A percentile compares a stretch with the other conserved stretches of the same genome.
Evolutionary conservation across 208 protist genomes (phyloP).

Genomic region (Wallacemonas sp.): DNA sequence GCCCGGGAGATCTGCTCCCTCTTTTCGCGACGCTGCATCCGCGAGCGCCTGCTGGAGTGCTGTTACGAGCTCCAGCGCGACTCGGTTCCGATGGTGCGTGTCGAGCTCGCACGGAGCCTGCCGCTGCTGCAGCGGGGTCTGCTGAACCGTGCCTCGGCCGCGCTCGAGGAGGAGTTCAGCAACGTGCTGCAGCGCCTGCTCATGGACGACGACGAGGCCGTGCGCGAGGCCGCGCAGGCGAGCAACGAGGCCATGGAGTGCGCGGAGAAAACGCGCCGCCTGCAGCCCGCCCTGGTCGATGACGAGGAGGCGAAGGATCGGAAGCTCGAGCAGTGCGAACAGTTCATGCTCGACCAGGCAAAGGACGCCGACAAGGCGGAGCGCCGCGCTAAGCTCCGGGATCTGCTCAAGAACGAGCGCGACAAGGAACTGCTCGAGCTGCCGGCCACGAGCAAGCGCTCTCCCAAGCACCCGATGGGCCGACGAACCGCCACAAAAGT

Average conservation of each 20-base stretch:
- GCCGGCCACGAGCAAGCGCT: constrained; percentile 11
- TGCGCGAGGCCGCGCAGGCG: constrained; percentile 43
- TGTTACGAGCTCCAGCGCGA: constrained; percentile 83
- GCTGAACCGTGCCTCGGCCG: constrained; percentile 29
- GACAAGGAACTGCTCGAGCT: constrained; percentile 71
- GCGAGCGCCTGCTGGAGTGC: constrained; percentile 82
- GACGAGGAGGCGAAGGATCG: constrained; percentile 61
- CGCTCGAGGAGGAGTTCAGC: constrained; percentile 69
- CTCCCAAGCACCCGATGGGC: constrained; percentile 6
- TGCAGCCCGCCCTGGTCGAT: constrained; percentile 20
- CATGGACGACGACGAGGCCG: constrained; percentile 72
- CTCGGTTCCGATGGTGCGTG: constrained; percentile 64
- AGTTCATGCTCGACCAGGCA: constrained; percentile 74
- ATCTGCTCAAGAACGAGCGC: constrained; percentile 81
- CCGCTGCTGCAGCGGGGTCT: constrained; percentile 52
- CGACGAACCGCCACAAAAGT: neutral
- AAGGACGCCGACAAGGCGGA: constrained; percentile 91
- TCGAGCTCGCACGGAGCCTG: constrained; percentile 60
- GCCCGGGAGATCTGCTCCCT: constrained; percentile 48
- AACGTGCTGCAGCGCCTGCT: constrained; percentile 74
- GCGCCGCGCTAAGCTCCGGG: constrained; percentile 82
- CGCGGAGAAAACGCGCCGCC: constrained; percentile 30
- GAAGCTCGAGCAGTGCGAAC: constrained; percentile 67
- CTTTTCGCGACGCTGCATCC: constrained; percentile 82
- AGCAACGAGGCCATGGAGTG: constrained; percentile 40